Evolutionary conservation across 768 basidiomycete species (phyloP).

Genomic region (Suillus sp.): DNA sequence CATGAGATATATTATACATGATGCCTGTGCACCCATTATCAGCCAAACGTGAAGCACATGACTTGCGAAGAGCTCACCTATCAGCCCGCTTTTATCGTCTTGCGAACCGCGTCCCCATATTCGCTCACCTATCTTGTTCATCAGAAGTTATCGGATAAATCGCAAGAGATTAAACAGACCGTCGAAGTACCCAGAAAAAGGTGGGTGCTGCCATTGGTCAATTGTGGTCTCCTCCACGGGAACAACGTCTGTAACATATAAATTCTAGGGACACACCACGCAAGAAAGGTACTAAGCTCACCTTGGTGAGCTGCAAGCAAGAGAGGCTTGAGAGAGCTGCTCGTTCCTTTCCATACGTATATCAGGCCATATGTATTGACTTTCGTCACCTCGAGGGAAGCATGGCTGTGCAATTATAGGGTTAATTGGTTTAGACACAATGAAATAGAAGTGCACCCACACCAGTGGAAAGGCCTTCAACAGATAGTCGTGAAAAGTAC

Average conservation of each 20-base stretch:
- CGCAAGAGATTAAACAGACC: constrained; percentile 34
- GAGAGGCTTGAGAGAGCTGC: constrained; percentile 53
- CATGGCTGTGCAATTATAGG: constrained; percentile 40
- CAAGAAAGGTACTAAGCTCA: constrained; percentile 24
- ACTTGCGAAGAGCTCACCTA: constrained; percentile 31
- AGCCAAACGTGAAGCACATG: not conserved
- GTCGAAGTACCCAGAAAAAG: constrained; percentile 65
- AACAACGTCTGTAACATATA: constrained; percentile 55
- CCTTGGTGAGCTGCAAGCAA: constrained; percentile 58
- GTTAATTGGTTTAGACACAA: not conserved
- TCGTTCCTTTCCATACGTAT: constrained; percentile 57
- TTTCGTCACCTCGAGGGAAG: constrained; percentile 51
- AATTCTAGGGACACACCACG: not conserved
- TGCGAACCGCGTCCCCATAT: constrained; percentile 53
- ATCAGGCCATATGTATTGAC: constrained; percentile 66
- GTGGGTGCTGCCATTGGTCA: constrained; percentile 59
- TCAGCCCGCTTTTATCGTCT: constrained; percentile 70
- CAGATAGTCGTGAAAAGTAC: constrained; percentile 57
- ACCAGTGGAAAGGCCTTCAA: constrained; percentile 59
- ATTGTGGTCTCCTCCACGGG: constrained; percentile 61
- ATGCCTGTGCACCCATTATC: constrained; percentile 32
- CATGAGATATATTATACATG: constrained; percentile 41
- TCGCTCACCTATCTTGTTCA: constrained; percentile 29
- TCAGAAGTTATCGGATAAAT: not conserved
- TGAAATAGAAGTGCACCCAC: constrained; percentile 34